These are phyloP conservation scores for Cucumis hystrix DNA, from an alignment of 306 rosid genomes.

Conservation along the genomic window DNA sequence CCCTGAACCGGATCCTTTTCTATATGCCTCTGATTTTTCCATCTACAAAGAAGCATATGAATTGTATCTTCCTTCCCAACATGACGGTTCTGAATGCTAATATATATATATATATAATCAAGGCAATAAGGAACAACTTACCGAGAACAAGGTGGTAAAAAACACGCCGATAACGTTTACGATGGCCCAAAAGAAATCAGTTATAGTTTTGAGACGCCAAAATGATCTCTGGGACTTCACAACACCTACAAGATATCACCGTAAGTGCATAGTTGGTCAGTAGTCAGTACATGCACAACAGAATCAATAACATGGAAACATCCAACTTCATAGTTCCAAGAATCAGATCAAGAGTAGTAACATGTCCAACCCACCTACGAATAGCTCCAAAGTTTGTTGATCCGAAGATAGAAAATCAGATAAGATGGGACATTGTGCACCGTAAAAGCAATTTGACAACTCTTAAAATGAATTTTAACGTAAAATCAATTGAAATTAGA, in stretches of 20 bases:
- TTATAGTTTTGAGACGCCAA: slow-evolving; percentile 71
- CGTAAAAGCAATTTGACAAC: neutral
- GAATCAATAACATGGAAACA: neutral
- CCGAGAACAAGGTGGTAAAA: slow-evolving; percentile 90
- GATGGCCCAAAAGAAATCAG: slow-evolving; percentile 80
- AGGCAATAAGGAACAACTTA: slow-evolving; percentile 8
- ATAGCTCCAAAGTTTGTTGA: neutral
- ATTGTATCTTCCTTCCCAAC: neutral
- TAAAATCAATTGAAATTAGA: neutral
- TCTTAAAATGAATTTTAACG: neutral
- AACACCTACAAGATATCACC: slow-evolving; percentile 35
- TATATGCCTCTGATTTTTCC: slow-evolving; percentile 87
- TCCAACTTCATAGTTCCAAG: neutral
- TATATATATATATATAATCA: neutral
- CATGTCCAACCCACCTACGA: neutral
- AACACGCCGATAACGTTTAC: slow-evolving; percentile 60
- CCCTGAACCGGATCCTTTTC: slow-evolving; percentile 55
- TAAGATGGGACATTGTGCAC: neutral
- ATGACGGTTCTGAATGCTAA: neutral
- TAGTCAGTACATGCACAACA: neutral
- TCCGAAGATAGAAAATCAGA: neutral
- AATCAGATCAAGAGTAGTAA: neutral
- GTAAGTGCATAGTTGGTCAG: neutral
- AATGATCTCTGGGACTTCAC: slow-evolving; percentile 70
- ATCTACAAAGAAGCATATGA: slow-evolving; percentile 2